phyloP scores from a whole-genome alignment of 2,329 filamentous ascomycete species.

The Tothia fuscella region DNA sequence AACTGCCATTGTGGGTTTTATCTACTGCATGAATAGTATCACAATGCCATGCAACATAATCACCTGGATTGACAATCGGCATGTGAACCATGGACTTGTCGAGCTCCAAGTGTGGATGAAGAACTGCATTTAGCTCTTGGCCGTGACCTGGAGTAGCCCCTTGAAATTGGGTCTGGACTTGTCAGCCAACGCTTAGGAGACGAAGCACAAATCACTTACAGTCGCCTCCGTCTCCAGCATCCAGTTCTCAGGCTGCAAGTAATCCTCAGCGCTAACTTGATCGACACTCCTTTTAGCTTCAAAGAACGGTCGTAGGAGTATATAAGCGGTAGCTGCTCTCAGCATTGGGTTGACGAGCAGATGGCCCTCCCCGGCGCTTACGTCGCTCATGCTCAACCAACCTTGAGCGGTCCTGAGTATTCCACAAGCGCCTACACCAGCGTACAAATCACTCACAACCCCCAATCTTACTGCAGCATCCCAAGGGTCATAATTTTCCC shows the following conservation, averaged over 20 bases:
- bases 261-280: slow-evolving; percentile 25
- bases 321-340: slow-evolving; percentile 64
- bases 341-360: slow-evolving; percentile 71
- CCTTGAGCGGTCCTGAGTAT: slow-evolving; percentile 87
- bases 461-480: slow-evolving; percentile 58
- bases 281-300: slow-evolving; percentile 33
- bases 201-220: neutral
- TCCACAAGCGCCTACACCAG: slow-evolving; percentile 68
- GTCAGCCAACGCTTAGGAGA: slow-evolving; percentile 24
- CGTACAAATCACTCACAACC: slow-evolving; percentile 63
- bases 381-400: slow-evolving; percentile 71
- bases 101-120: slow-evolving; percentile 61
- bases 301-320: slow-evolving; percentile 78
- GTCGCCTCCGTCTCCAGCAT: slow-evolving; percentile 29
- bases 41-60: slow-evolving; percentile 72
- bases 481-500: slow-evolving; percentile 76
- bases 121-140: slow-evolving; percentile 52
- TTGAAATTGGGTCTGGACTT: slow-evolving; percentile 46
- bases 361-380: slow-evolving; percentile 63
- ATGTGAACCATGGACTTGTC: slow-evolving; percentile 59
- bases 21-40: slow-evolving; percentile 77
- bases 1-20: slow-evolving; percentile 55
- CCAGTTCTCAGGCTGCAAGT: slow-evolving; percentile 49
- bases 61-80: slow-evolving; percentile 56
- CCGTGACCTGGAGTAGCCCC: slow-evolving; percentile 57